Conservation (phyloP, 208 protist genomes). For the Leishmania arabica region DNA sequence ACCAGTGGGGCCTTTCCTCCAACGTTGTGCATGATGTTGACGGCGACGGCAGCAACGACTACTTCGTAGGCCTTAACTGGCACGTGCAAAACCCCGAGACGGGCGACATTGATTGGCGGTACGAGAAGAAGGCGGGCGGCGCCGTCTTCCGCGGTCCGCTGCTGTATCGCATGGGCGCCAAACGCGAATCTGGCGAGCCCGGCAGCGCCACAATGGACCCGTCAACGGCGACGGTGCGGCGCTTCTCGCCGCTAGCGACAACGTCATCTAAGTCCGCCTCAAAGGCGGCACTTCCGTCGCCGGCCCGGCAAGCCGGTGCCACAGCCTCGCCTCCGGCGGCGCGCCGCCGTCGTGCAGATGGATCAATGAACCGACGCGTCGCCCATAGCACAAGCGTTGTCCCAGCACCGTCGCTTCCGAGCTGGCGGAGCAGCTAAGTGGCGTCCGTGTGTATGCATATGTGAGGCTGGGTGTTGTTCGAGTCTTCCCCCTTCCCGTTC, state of each 20-base stretch:
- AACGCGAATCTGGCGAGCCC: constrained; percentile 56
- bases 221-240: constrained; percentile 29
- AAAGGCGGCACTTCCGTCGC: constrained; percentile 9
- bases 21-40: constrained; percentile 72
- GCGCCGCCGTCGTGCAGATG: not conserved
- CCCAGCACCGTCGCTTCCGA: not conserved
- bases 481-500: not conserved
- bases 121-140: constrained; percentile 77
- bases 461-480: not conserved
- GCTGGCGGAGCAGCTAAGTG: constrained; percentile 45
- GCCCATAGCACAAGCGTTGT: not conserved
- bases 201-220: constrained; percentile 63
- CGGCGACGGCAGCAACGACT: constrained; percentile 75
- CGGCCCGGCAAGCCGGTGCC: not conserved
- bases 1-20: constrained; percentile 66
- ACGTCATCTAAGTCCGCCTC: not conserved
- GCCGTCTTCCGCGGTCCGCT: constrained; percentile 71
- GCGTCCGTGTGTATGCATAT: not conserved
- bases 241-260: constrained; percentile 13
- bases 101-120: constrained; percentile 88
- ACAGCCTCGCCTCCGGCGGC: not conserved
- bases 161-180: constrained; percentile 71
- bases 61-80: constrained; percentile 60
- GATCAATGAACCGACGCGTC: not conserved
- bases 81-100: constrained; percentile 81